Evolutionary conservation across 768 basidiomycete species (phyloP), one percentile per base, ranked within the genome.

Genomic region (Cubamyces lactineus): DNA sequence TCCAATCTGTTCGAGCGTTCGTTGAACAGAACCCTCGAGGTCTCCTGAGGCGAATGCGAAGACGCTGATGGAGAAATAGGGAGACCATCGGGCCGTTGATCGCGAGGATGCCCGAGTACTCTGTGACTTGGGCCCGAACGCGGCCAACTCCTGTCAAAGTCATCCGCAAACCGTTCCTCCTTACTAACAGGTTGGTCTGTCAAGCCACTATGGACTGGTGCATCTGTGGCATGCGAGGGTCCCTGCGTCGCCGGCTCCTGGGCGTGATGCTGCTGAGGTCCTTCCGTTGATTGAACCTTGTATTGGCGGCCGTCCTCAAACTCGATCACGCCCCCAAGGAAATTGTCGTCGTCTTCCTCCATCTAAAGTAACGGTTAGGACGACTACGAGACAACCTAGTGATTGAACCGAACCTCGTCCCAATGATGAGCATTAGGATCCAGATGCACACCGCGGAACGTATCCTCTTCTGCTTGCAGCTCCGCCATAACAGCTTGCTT

Each of bases 71-170:
- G 64, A 11, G 78, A 74, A 15, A 75, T 72, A 19, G 73, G 64
- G 51, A 69, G 47, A 67, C 72, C 57, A 19, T 62, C 53, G 73
- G 79, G 62, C 78, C 77, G 61, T 67, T 64, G 65, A 60, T 85
- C 85, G 56, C 76, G 78, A 40, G 47, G 53, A 17, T 75, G 75
- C 23, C 63, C 52, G 11, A 78, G 74, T 59, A 19, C 80, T 69
- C 48, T 84, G 81, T 21, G 83, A 82, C 41, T 78, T 80, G 39
- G 58, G 0, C 58, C 58, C 16, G 86, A 85, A 54, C 88, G 86
- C n/a, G 94, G 94, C 95, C 94, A 97, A 69, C 93, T 94, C 53
- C 96, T 86, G 77, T 97, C 96, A 71, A 92, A 96, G 74, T 98
- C 96, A 67, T 98, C 94, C 6, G 84, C 87, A 74, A 96, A 96